phyloP scores from a whole-genome alignment of 352 stramenopile species.

The Globisporangium carolinianum region DNA sequence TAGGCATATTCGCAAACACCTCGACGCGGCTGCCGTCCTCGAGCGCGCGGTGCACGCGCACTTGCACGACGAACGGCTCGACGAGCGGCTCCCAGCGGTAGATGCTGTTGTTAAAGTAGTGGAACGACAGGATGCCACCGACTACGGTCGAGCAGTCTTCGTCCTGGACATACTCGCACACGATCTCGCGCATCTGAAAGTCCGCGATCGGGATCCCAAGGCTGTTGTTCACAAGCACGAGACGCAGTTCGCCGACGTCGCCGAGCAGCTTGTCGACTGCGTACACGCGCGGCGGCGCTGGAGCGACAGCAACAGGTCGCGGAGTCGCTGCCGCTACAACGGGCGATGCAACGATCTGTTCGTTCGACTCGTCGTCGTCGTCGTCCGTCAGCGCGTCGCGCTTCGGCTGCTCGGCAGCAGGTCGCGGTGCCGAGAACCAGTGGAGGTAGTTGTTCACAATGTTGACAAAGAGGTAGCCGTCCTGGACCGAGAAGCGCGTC shows the following conservation, averaged over 20 bases:
- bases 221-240: constrained; percentile 87
- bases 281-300: constrained; percentile 16
- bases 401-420: neutral
- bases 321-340: neutral
- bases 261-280: constrained; percentile 75
- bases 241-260: constrained; percentile 75
- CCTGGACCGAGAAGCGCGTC: constrained; percentile 82
- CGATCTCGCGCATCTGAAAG: constrained; percentile 82
- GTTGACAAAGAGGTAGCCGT: constrained; percentile 73
- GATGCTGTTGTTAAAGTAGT: constrained; percentile 91
- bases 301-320: no score
- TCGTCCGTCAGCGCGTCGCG: neutral
- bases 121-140: constrained; percentile 72
- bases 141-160: constrained; percentile 78
- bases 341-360: neutral
- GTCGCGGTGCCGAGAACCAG: constrained; percentile 27
- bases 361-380: constrained; percentile 1
- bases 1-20: constrained; percentile 76
- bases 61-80: constrained; percentile 76
- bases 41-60: constrained; percentile 60
- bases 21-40: constrained; percentile 70
- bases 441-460: constrained; percentile 85
- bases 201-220: constrained; percentile 82
- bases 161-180: constrained; percentile 84
- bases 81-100: constrained; percentile 86